A percentile compares a stretch with the other conserved stretches of the same genome.
These are phyloP conservation scores for Saturnispora quitensis DNA, from an alignment of 805 yeast genomes.

Conservation along the genomic window DNA sequence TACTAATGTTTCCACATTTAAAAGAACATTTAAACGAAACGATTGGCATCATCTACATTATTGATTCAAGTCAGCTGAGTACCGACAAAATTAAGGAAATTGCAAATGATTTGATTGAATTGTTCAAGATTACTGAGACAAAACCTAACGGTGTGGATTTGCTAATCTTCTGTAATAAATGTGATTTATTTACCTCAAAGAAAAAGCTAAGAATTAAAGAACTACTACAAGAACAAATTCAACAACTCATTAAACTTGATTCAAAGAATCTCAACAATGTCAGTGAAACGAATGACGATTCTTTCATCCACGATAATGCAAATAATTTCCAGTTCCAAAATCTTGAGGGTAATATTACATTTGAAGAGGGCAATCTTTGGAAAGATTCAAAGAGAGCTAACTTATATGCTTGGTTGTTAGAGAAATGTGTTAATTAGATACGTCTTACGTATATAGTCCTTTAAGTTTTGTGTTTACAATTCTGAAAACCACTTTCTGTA, in stretches of 20 bases:
- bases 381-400: constrained; percentile 37
- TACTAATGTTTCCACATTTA: constrained; percentile 41
- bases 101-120: constrained; percentile 48
- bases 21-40: constrained; percentile 35
- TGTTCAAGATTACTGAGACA: constrained; percentile 53
- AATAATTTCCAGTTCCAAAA: constrained; percentile 50
- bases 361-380: constrained; percentile 63
- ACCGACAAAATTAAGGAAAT: constrained; percentile 40
- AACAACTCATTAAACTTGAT: constrained; percentile 41
- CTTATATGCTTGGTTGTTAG: constrained; percentile 78
- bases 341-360: constrained; percentile 65
- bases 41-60: constrained; percentile 62
- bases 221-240: constrained; percentile 56
- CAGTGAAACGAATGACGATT: constrained; percentile 29
- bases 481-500: neutral
- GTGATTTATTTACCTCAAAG: constrained; percentile 75
- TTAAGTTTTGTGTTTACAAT: neutral
- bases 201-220: constrained; percentile 54
- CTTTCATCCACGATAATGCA: constrained; percentile 30
- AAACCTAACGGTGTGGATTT: constrained; percentile 64
- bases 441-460: neutral
- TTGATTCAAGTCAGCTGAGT: constrained; percentile 63
- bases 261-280: constrained; percentile 38
- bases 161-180: constrained; percentile 74
- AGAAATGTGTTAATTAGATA: constrained; percentile 47